Conservation (phyloP, 2,329 filamentous ascomycete species). For the Aspergillus sclerotialis region DNA sequence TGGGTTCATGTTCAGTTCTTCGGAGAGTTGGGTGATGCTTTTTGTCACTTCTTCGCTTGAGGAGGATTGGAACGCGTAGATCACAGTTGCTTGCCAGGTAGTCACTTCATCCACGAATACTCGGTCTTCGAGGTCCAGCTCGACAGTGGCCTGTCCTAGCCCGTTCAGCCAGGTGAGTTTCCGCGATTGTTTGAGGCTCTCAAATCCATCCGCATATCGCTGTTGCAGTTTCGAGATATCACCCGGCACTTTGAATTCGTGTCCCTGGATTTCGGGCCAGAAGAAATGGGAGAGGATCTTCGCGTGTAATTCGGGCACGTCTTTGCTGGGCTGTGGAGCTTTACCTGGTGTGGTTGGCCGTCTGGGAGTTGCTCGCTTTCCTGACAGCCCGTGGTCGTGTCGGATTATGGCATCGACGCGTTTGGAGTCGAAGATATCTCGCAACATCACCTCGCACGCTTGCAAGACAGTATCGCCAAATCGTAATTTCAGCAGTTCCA, state of each 20-base stretch:
- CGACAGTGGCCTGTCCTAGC: constrained; percentile 71
- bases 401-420: constrained; percentile 64
- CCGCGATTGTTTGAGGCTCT: constrained; percentile 70
- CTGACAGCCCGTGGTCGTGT: constrained; percentile 39
- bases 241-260: constrained; percentile 39
- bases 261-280: constrained; percentile 73
- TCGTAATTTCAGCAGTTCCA: constrained; percentile 79
- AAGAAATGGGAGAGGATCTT: constrained; percentile 89
- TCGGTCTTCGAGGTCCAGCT: constrained; percentile 76
- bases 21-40: constrained; percentile 38
- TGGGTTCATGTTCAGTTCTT: constrained; percentile 49
- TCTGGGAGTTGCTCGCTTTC: constrained; percentile 15
- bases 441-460: constrained; percentile 95
- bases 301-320: constrained; percentile 54
- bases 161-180: constrained; percentile 86
- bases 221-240: constrained; percentile 53
- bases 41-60: constrained; percentile 33
- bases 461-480: constrained; percentile 83
- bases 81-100: constrained; percentile 81
- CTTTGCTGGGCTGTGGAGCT: too few species aligned
- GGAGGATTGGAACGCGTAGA: constrained; percentile 66
- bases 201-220: constrained; percentile 68
- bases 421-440: constrained; percentile 78
- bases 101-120: constrained; percentile 63
- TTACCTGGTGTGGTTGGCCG: constrained; percentile 13